phyloP scores from a whole-genome alignment of 306 rosid species.

The Castanea mollissima region DNA sequence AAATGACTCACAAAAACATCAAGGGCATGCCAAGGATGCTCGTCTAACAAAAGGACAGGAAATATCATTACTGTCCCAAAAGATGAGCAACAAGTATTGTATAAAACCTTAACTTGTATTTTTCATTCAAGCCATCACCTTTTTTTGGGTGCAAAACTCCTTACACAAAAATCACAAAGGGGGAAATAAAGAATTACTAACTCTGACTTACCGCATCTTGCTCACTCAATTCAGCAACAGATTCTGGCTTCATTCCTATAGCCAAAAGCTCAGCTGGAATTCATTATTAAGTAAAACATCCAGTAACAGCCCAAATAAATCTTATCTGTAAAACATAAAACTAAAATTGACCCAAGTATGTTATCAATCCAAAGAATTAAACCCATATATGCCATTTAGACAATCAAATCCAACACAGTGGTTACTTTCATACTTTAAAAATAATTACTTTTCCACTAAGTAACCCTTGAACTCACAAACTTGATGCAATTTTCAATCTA shows the following conservation, averaged over 20 bases:
- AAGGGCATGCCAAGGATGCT: no score
- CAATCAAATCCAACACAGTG: background rate
- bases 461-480: background rate
- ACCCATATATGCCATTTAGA: background rate
- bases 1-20: no score
- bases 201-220: conserved; percentile 35
- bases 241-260: conserved; percentile 24
- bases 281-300: conserved; percentile 25
- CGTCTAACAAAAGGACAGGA: no score
- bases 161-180: background rate
- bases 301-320: no score
- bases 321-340: background rate
- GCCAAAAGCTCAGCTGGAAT: conserved; percentile 35
- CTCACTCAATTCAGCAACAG: conserved; percentile 25
- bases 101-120: no score
- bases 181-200: background rate
- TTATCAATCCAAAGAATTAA: background rate
- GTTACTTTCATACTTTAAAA: background rate
- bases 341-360: background rate
- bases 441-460: background rate
- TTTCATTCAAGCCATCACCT: no score
- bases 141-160: no score
- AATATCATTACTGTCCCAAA: no score
- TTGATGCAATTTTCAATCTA: no score
- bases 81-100: no score